These are phyloP conservation scores for Anthostomella pinea DNA, from an alignment of 2,329 filamentous ascomycete species.

Conservation along the genomic window DNA sequence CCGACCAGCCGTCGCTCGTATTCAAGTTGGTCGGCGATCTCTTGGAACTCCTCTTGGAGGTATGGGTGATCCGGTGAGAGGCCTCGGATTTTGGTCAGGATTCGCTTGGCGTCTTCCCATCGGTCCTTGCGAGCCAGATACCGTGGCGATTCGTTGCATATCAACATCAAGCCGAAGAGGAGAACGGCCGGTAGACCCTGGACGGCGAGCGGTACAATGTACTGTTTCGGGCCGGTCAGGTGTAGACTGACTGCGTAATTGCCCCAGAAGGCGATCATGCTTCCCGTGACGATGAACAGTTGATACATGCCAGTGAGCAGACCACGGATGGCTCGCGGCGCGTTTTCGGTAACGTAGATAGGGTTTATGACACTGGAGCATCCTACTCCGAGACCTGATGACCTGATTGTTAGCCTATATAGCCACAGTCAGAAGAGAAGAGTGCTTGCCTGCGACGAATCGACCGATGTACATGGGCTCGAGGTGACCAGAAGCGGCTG, in stretches of 20 bases:
- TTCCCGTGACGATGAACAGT: constrained; percentile 44
- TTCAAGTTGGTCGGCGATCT: constrained; percentile 61
- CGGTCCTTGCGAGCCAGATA: constrained; percentile 63
- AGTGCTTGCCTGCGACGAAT: constrained; percentile 42
- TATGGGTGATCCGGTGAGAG: constrained; percentile 52
- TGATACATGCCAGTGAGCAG: constrained; percentile 44
- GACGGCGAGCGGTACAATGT: constrained; percentile 60
- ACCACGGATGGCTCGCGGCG: constrained; percentile 43
- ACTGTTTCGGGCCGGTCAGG: constrained; percentile 32
- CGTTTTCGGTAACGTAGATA: constrained; percentile 44
- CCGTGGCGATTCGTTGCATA: constrained; percentile 63
- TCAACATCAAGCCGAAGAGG: constrained; percentile 56
- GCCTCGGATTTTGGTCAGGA: constrained; percentile 55
- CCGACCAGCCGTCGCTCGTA: constrained; percentile 57
- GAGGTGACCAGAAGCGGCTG: constrained; percentile 54
- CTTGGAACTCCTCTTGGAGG: constrained; percentile 56
- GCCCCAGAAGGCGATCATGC: constrained; percentile 46
- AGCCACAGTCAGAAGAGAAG: background rate
- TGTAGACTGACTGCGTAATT: constrained; percentile 48
- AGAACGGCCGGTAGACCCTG: constrained; percentile 61
- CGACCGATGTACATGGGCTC: constrained; percentile 61
- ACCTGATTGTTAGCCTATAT: background rate
- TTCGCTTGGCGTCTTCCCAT: constrained; percentile 58
- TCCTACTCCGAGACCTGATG: constrained; percentile 40
- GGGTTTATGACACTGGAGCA: constrained; percentile 42